Conservation (phyloP, 352 stramenopile genomes). For the Phytophthora constricta region DNA sequence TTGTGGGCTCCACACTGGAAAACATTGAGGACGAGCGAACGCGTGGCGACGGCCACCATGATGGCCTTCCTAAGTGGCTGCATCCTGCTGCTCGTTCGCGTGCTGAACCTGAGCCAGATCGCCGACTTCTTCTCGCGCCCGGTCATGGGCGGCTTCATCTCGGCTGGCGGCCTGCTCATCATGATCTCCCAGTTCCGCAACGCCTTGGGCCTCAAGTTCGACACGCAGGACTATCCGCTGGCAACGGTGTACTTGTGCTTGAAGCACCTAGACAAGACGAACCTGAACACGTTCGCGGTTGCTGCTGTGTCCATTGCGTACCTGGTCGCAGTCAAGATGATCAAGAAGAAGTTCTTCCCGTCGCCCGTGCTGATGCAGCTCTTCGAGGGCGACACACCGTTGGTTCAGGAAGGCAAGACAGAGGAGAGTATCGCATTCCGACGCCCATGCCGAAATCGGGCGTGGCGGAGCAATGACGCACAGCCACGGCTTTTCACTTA, state of each 20-base stretch:
- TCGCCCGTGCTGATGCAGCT: slow-evolving; percentile 15
- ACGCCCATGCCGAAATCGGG: not conserved
- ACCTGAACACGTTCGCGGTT: slow-evolving; percentile 72
- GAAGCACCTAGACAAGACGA: slow-evolving; percentile 56
- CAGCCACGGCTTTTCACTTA: slow-evolving; percentile 48
- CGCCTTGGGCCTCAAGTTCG: slow-evolving; percentile 66
- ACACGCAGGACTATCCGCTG: slow-evolving; percentile 53
- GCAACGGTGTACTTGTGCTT: slow-evolving; percentile 64
- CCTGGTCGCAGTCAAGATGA: slow-evolving; percentile 23
- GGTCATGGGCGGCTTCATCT: slow-evolving; percentile 92
- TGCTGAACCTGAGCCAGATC: slow-evolving; percentile 83
- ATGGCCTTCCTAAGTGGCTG: slow-evolving; percentile 78
- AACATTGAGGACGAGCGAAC: slow-evolving; percentile 48
- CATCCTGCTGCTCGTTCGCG: slow-evolving; percentile 74
- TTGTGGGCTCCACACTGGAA: slow-evolving; percentile 55
- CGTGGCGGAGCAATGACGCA: slow-evolving; percentile 5
- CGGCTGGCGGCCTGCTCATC: slow-evolving; percentile 88
- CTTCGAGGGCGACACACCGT: slow-evolving; percentile 9
- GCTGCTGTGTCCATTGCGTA: slow-evolving; percentile 32
- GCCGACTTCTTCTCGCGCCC: slow-evolving; percentile 90
- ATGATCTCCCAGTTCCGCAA: slow-evolving; percentile 88
- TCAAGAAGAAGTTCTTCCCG: slow-evolving; percentile 35
- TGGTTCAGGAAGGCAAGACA: not conserved
- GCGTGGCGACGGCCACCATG: slow-evolving; percentile 49
- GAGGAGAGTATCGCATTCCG: not conserved